phyloP scores from a whole-genome alignment of 2,329 filamentous ascomycete genomes.

The Tolypocladium amazonense region DNA sequence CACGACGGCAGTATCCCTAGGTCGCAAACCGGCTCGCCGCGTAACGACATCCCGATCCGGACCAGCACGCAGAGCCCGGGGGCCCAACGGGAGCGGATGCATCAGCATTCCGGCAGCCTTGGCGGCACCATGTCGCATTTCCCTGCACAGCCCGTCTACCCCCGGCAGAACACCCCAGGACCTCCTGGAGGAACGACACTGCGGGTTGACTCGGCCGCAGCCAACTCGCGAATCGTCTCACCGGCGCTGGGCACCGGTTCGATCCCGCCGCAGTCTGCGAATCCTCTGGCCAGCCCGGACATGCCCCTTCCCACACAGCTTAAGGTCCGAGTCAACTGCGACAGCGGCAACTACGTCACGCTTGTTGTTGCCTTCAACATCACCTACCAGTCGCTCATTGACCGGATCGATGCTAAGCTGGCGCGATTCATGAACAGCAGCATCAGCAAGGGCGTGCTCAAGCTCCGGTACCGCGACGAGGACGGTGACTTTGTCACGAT shows the following conservation, averaged over 20 bases:
- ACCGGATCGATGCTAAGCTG: constrained; percentile 92
- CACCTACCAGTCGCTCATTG: constrained; percentile 83
- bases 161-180: constrained; percentile 34
- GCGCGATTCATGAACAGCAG: constrained; percentile 76
- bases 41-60: constrained; percentile 54
- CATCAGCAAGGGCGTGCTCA: constrained; percentile 71
- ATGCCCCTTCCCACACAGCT: constrained; percentile 59
- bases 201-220: constrained; percentile 25
- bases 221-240: constrained; percentile 34
- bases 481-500: constrained; percentile 92
- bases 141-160: constrained; percentile 42
- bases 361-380: constrained; percentile 96
- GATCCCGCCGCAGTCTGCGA: constrained; percentile 13
- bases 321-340: constrained; percentile 91
- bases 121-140: constrained; percentile 45
- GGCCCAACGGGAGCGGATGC: constrained; percentile 49
- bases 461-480: constrained; percentile 82
- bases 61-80: constrained; percentile 63
- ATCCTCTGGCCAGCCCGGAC: constrained; percentile 33
- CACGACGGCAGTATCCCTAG: constrained; percentile 58
- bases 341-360: constrained; percentile 76
- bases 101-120: constrained; percentile 36
- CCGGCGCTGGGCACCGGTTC: constrained; percentile 30
- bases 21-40: constrained; percentile 74
- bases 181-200: constrained; percentile 21